A percentile compares a stretch with the other conserved stretches of the same genome.
These are phyloP conservation scores for Cajanus cajan DNA, from an alignment of 306 rosid genomes.

Conservation along the genomic window DNA sequence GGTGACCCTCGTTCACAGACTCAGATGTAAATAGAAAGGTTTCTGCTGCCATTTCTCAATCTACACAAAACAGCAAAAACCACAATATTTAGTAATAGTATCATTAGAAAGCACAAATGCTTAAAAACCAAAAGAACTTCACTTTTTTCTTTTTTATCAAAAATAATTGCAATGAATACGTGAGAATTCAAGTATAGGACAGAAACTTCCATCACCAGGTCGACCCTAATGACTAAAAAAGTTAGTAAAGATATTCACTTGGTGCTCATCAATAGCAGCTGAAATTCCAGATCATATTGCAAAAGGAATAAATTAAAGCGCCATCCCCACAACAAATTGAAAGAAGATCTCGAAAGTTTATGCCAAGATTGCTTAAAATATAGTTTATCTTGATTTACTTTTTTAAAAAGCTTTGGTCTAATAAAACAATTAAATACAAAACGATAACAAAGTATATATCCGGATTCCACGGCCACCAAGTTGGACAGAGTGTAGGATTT, in stretches of 20 bases:
- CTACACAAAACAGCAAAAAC: slow-evolving; percentile 39
- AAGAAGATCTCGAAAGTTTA: background rate
- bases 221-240: no score
- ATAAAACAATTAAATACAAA: slow-evolving; percentile 1
- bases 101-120: background rate
- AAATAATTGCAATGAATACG: no score
- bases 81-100: background rate
- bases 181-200: no score
- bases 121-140: background rate
- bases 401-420: background rate
- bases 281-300: background rate
- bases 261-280: background rate
- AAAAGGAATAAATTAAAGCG: slow-evolving; percentile 9
- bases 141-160: background rate
- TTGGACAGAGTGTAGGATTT: slow-evolving; percentile 32
- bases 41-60: slow-evolving; percentile 78
- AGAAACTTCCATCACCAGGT: no score
- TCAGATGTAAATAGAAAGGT: slow-evolving; percentile 96
- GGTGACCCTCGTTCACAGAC: slow-evolving; percentile 99
- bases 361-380: background rate
- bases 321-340: background rate
- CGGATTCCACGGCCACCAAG: slow-evolving; percentile 33
- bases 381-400: background rate
- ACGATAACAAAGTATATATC: background rate
- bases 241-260: no score